Conservation (phyloP, 176 grass and related monocot genomes). For the Triticum turgidum region DNA sequence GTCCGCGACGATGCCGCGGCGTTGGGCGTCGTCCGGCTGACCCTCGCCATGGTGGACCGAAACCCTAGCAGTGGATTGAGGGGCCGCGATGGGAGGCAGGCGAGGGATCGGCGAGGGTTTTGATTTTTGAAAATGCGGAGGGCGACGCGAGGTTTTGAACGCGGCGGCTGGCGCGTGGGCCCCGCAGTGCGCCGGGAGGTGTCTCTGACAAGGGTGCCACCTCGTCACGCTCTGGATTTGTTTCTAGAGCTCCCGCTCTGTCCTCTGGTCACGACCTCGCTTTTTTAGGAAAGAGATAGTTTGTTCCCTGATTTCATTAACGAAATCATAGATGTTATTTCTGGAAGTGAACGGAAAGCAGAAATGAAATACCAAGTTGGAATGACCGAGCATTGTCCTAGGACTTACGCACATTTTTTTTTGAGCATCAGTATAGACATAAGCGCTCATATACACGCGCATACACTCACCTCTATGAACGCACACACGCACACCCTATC, state of each 20-base stretch:
- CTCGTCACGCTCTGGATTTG: not conserved
- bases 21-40: conserved; percentile 9
- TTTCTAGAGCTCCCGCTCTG: not conserved
- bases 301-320: not conserved
- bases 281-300: not conserved
- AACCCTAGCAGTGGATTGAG: conserved; percentile 17
- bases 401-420: too few species aligned
- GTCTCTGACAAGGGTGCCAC: not conserved
- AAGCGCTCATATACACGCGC: too few species aligned
- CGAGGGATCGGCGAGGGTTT: not conserved
- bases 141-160: not conserved
- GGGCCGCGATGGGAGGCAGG: not conserved
- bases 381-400: too few species aligned
- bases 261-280: not conserved
- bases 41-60: not conserved
- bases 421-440: too few species aligned
- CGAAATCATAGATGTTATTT: too few species aligned
- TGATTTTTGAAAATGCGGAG: conserved; percentile 18
- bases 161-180: not conserved
- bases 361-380: too few species aligned
- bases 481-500: too few species aligned
- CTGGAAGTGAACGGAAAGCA: too few species aligned
- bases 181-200: not conserved
- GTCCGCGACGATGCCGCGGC: not conserved
- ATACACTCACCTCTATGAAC: too few species aligned